Evolutionary conservation across 1,284 basidiomycete genomes (phyloP).

Genomic region (Schizophyllum commune): DNA sequence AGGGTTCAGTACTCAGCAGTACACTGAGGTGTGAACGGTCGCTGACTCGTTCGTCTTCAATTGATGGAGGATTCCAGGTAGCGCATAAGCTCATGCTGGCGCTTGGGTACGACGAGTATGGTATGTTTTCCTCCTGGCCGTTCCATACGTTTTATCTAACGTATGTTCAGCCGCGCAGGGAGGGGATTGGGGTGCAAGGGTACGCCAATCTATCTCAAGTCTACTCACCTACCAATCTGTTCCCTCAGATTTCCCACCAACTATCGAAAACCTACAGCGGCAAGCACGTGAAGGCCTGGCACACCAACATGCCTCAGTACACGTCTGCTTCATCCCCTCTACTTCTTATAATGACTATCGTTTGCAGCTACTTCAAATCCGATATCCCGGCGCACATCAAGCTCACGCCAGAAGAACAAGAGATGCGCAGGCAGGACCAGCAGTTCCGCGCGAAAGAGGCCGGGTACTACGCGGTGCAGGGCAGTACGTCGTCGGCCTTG

Average conservation of each 20-base stretch:
- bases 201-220: conserved; percentile 15
- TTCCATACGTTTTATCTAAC: neutral
- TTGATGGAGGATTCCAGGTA: conserved; percentile 11
- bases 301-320: conserved; percentile 28
- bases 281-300: conserved; percentile 30
- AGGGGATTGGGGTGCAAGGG: conserved; percentile 35
- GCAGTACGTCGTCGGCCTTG: no score
- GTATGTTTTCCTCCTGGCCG: conserved; percentile 18
- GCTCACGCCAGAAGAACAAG: no score
- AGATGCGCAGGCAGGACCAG: no score
- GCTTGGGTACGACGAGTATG: conserved; percentile 46
- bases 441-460: no score
- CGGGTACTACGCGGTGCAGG: neutral
- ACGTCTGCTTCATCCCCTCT: conserved; percentile 2
- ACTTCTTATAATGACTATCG: neutral
- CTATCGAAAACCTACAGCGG: conserved; percentile 27
- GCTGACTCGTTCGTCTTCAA: neutral
- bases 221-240: neutral
- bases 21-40: conserved; percentile 28
- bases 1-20: conserved; percentile 25
- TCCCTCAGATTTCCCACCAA: conserved; percentile 21
- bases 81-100: conserved; percentile 45
- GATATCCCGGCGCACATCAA: no score
- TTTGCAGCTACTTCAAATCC: neutral
- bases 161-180: conserved; percentile 30